Evolutionary conservation across 495 filamentous ascomycete genomes (phyloP).

Genomic region (Delitschia confertaspora): DNA sequence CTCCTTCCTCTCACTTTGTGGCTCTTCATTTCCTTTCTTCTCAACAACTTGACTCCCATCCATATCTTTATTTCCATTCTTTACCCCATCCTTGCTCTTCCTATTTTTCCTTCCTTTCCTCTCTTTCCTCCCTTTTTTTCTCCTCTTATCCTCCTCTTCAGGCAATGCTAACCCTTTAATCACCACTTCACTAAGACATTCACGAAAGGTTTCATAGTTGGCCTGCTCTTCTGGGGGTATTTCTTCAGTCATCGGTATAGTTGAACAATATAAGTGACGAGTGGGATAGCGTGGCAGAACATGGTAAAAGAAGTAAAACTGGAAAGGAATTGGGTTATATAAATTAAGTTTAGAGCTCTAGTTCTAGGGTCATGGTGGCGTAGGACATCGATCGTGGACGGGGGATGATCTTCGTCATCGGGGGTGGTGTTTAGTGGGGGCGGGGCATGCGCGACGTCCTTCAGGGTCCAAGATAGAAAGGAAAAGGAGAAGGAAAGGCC

Average conservation of each 20-base stretch:
- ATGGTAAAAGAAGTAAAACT: background rate
- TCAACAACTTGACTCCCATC: conserved; percentile 31
- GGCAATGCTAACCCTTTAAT: conserved; percentile 45
- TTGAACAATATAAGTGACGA: background rate
- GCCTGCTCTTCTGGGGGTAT: conserved; percentile 30
- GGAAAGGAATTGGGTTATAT: too few relatives aligned
- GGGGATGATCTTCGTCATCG: too few relatives aligned
- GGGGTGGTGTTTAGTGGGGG: too few relatives aligned
- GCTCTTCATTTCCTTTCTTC: conserved; percentile 24
- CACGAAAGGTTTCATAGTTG: conserved; percentile 64
- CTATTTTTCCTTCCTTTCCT: background rate
- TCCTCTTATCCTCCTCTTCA: conserved; percentile 38
- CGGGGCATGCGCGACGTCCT: too few relatives aligned
- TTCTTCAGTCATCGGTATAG: conserved; percentile 8
- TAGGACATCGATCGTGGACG: too few relatives aligned
- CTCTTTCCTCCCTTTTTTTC: conserved; percentile 33
- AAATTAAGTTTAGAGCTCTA: too few relatives aligned
- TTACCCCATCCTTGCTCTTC: conserved; percentile 12
- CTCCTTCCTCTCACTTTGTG: conserved; percentile 9
- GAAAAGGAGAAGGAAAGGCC: too few relatives aligned
- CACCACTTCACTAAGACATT: conserved; percentile 53
- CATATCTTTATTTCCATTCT: conserved; percentile 33
- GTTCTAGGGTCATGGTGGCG: too few relatives aligned
- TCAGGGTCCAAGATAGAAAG: too few relatives aligned
- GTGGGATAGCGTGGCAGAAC: too few relatives aligned